These are phyloP conservation scores for Paecilomyces sp. DNA, from an alignment of 2,329 filamentous ascomycete genomes.

Conservation along the genomic window DNA sequence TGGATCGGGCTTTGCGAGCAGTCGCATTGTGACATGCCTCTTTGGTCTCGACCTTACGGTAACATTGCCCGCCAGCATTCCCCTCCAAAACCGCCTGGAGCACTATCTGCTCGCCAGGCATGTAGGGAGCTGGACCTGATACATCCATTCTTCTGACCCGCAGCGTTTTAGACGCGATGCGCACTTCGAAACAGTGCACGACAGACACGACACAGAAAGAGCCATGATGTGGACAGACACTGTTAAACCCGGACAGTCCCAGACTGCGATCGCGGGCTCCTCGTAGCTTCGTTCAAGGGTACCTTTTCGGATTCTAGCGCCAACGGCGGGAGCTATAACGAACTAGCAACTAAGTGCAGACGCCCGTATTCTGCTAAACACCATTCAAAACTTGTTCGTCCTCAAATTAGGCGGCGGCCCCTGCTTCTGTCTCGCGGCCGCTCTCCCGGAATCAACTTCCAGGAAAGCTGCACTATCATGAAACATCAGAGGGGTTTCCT, in stretches of 20 bases:
- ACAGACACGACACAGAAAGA: background rate
- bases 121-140: background rate
- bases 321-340: background rate
- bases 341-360: background rate
- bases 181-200: background rate
- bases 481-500: background rate
- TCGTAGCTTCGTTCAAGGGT: background rate
- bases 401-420: background rate
- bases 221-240: background rate
- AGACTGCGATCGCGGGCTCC: background rate
- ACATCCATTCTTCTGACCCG: background rate
- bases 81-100: background rate
- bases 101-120: background rate
- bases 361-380: background rate
- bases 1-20: background rate
- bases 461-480: background rate
- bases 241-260: background rate
- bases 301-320: background rate
- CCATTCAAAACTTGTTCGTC: background rate
- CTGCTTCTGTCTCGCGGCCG: background rate
- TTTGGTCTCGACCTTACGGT: background rate
- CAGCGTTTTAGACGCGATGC: background rate
- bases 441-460: background rate
- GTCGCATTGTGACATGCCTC: slow-evolving; percentile 2
- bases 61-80: background rate